Evolutionary conservation across 1,284 basidiomycete species (phyloP), one percentile per base, ranked within the genome.

Genomic region (Rhizoctonia solani): DNA sequence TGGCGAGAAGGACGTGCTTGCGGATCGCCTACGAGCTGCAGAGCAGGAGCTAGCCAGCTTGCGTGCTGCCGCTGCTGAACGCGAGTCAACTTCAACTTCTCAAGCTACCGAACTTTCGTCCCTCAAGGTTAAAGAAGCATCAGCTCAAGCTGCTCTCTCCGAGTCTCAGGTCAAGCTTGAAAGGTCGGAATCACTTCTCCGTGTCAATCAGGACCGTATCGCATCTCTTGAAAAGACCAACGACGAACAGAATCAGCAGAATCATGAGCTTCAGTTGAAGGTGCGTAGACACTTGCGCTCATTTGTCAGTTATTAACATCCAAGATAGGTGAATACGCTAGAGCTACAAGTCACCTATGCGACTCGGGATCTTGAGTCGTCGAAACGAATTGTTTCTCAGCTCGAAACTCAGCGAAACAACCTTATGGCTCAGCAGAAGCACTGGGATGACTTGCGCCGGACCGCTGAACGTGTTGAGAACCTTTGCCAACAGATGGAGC

Each of bases 1-100:
- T n/a, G 88, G 88, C 21, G 90, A 92, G 79, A 91, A 91, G 77
- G 90, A 91, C 66, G 78, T 83, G 52, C 74, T 90, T 37, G 76
- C 73, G 41, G 87, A 90, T 70, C 87, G 87, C 69, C 76, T 89
- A 27, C 77, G 75, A 37, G 77, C 78, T n/a, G 78, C 79, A 0
- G 89, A 92, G 73, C 78, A 74, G 21, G 89, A 92, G 66, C 83
- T 87, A 14, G 87, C 90, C 19, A 76, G 77, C 6, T 74, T 89
- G 54, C 81, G 82, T 41, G 71, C 72, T 9, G 83, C 86, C 70
- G 74, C 86, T 9, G 84, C 86, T 59, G 84, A 84, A 55, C 66
- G 84, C 49, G 66, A 67, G 19, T 54, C 47, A 13, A 29, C 42
- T 23, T 34, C 54, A 5, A 34, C 78, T 27, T 74, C 77, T 4